Base-by-base conservation (phyloP, 805 yeast species). In the Candida ficus region DNA sequence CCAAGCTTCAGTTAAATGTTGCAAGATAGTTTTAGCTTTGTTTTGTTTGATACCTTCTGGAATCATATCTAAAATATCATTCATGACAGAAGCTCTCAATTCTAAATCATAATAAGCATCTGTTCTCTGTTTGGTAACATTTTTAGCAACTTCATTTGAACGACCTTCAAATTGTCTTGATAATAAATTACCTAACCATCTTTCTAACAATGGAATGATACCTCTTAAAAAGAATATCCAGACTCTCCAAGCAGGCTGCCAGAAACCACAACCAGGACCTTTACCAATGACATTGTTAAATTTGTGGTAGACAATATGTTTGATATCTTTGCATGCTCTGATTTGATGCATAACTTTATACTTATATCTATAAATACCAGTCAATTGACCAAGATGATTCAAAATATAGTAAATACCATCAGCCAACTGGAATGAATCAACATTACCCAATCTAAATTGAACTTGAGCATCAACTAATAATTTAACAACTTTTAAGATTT, bases 161-260 rank as follows among this genome's bases (percentile, higher is more conserved):
- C 99, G 78, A 17, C 99, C 99, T 64, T 90, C 97, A 57, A 93
- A 93, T 60, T 90, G 99, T 47, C 99, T 76, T 3, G 95, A 82
- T 29, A 93, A 64, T 41, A 93, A 67, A 50, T 93, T 93, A 1
- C 96, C 95, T 23, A 93, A 67, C 99, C 99, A 93, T 60, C 97
- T 70, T 61, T 93, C 99, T 14, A 93, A 66, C 38, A 93, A 62
- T 0, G 99, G 99, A 19, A 89, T 82, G 14, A 81, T 81, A 16
- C 99, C 99, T 51, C 99, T 71, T 65, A 93, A 63, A 61, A 91
- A 91, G 39, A 80, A 84, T 2, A 93, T 67, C 99, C 99, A 93
- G 2, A 90, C 91, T 50, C 96, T 69, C 99, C 98, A 93, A 1
- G 96, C 86, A 0, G 99, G 99, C 57, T 93, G 98, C 99, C 99